A percentile compares a stretch with the other conserved stretches of the same genome.
Evolutionary conservation across 2,329 filamentous ascomycete species (phyloP).

Genomic region (Raffaelea ambrosiae): DNA sequence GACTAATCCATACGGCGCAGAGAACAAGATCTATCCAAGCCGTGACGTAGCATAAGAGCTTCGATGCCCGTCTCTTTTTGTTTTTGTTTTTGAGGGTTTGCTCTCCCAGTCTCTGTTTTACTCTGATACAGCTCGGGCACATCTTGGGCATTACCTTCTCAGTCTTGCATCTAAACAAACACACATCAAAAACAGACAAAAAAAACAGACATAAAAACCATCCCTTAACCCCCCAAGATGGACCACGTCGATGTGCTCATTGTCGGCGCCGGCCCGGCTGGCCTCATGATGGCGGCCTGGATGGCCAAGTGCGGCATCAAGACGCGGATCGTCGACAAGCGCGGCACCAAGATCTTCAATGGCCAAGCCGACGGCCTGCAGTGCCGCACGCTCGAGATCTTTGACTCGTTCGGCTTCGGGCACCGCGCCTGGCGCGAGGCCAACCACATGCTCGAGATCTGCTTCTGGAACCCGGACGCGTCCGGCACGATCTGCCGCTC

Average conservation of each 20-base stretch:
- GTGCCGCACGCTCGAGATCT: slow-evolving; percentile 60
- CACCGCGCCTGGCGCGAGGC: slow-evolving; percentile 57
- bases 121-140: too few species aligned
- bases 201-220: too few species aligned
- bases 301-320: slow-evolving; percentile 30
- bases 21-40: too few species aligned
- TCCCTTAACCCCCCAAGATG: too few species aligned
- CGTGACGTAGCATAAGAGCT: too few species aligned
- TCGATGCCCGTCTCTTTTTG: too few species aligned
- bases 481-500: slow-evolving; percentile 45
- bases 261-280: slow-evolving; percentile 19
- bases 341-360: slow-evolving; percentile 26
- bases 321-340: slow-evolving; percentile 33
- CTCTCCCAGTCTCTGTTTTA: too few species aligned
- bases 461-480: slow-evolving; percentile 53
- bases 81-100: too few species aligned
- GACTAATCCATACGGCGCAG: too few species aligned
- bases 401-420: slow-evolving; percentile 61
- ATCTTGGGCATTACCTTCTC: too few species aligned
- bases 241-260: slow-evolving; percentile 13
- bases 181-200: too few species aligned
- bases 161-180: too few species aligned
- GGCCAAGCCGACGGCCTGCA: slow-evolving; percentile 43
- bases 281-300: slow-evolving; percentile 33
- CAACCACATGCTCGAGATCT: slow-evolving; percentile 60